Conservation (phyloP, 352 stramenopile genomes). For the Phytophthora chlamydospora region DNA sequence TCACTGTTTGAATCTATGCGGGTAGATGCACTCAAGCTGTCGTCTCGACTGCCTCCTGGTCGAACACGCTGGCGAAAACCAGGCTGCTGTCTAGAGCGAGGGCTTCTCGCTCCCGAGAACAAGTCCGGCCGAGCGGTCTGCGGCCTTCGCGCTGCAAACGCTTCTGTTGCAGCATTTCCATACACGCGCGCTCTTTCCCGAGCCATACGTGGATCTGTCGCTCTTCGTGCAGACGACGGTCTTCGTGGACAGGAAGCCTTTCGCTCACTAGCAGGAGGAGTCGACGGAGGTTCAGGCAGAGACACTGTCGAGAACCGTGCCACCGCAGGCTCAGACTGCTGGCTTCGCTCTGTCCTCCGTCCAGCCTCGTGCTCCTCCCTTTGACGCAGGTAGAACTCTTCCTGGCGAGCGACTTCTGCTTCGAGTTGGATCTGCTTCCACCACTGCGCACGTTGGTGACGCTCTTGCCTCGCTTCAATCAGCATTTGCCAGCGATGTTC, state of each 20-base stretch:
- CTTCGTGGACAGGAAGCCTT: constrained; percentile 7
- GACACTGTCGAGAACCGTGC: not conserved
- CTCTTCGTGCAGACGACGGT: constrained; percentile 35
- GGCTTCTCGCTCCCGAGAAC: constrained; percentile 13
- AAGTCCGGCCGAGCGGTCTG: constrained; percentile 25
- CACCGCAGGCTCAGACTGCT: constrained; percentile 6
- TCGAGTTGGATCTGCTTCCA: constrained; percentile 23
- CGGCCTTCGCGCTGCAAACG: constrained; percentile 35
- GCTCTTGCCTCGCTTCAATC: constrained; percentile 21
- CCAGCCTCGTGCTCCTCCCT: constrained; percentile 14
- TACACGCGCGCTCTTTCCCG: constrained; percentile 58
- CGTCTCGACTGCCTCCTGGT: constrained; percentile 2
- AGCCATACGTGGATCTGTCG: constrained; percentile 38
- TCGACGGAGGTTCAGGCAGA: constrained; percentile 9
- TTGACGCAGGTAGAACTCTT: constrained; percentile 30
- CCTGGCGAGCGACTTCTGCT: constrained; percentile 17
- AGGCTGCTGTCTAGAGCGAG: constrained; percentile 12
- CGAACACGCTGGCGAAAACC: constrained; percentile 13
- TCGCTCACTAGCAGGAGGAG: constrained; percentile 3
- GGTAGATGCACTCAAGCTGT: not conserved
- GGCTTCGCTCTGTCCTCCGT: constrained; percentile 6
- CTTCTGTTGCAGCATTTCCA: constrained; percentile 56
- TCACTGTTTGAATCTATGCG: not conserved
- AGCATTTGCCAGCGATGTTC: constrained; percentile 18
- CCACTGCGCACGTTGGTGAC: constrained; percentile 28